Evolutionary conservation across 1,284 basidiomycete species (phyloP).

Genomic region (Stygiomarasmius scandens): DNA sequence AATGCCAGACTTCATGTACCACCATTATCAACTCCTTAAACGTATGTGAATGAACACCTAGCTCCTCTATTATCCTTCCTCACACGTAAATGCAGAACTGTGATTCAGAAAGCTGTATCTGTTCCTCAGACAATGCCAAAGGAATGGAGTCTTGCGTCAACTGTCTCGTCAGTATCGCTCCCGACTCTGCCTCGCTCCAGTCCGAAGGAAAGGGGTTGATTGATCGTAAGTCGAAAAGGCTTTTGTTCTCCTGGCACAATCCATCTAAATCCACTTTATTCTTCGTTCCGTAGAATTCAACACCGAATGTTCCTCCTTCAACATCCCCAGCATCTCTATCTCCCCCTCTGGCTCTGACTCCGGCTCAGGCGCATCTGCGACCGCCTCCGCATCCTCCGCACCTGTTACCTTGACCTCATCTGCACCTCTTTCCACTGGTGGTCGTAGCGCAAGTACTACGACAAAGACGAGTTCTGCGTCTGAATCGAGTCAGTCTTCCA

Average conservation of each 20-base stretch:
- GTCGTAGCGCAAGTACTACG: no score
- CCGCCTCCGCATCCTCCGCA: neutral
- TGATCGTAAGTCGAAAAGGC: slow-evolving; percentile 23
- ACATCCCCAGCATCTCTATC: neutral
- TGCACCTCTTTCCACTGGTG: no score
- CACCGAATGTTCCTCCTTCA: slow-evolving; percentile 2
- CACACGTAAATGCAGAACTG: slow-evolving; percentile 22
- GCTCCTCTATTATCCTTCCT: no score
- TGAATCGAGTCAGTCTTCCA: no score
- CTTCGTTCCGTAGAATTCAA: neutral
- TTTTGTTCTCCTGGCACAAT: no score
- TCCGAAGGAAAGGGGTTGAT: slow-evolving; percentile 17
- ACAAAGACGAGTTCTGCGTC: no score
- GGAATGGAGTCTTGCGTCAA: slow-evolving; percentile 23
- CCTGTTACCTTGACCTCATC: no score
- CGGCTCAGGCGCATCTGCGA: neutral
- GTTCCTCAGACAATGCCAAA: slow-evolving; percentile 19
- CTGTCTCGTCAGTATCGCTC: slow-evolving; percentile 18
- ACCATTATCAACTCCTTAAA: slow-evolving; percentile 9
- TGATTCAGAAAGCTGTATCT: slow-evolving; percentile 18
- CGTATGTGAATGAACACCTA: no score
- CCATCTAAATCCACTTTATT: neutral
- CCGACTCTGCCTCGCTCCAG: slow-evolving; percentile 8
- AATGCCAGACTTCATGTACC: slow-evolving; percentile 18
- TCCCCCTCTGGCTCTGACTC: no score